phyloP scores from a whole-genome alignment of 2,329 filamentous ascomycete genomes.

The Amylocarpus encephaloides region DNA sequence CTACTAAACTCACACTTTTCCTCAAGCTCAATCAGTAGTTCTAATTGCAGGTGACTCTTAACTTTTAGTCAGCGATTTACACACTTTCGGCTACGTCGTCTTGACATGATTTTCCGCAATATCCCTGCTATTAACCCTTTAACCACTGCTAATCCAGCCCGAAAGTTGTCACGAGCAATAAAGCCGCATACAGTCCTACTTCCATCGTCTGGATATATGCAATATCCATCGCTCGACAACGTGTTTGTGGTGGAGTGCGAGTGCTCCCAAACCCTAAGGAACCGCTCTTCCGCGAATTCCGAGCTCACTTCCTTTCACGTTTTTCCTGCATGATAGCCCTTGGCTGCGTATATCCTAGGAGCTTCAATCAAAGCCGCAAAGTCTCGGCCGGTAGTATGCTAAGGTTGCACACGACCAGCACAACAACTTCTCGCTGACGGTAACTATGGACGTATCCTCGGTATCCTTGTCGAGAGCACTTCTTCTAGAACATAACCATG shows the following conservation, averaged over 20 bases:
- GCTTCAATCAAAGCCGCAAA: too few relatives aligned
- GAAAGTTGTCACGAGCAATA: background rate
- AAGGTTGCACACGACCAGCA: too few relatives aligned
- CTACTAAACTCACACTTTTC: too few relatives aligned
- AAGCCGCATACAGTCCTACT: background rate
- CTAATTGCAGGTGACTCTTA: too few relatives aligned
- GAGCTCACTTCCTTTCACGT: background rate
- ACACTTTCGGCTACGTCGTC: background rate
- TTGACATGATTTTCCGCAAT: background rate
- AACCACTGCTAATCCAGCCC: background rate
- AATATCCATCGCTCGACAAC: background rate
- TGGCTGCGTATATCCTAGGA: too few relatives aligned
- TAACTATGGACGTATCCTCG: too few relatives aligned
- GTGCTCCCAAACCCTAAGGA: background rate
- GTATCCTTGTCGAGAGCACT: too few relatives aligned
- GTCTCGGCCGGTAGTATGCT: too few relatives aligned
- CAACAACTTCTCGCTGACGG: too few relatives aligned
- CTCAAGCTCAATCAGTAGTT: too few relatives aligned
- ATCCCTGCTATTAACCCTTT: background rate
- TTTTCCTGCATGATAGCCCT: background rate
- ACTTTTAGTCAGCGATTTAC: too few relatives aligned
- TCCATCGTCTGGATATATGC: constrained; percentile 1
- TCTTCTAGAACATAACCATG: too few relatives aligned
- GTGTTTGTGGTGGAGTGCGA: background rate
- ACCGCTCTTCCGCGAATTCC: background rate